A percentile compares a stretch with the other conserved stretches of the same genome.
Evolutionary conservation across 176 grass and related monocot species (phyloP).

Genomic region (Triticum urartu): DNA sequence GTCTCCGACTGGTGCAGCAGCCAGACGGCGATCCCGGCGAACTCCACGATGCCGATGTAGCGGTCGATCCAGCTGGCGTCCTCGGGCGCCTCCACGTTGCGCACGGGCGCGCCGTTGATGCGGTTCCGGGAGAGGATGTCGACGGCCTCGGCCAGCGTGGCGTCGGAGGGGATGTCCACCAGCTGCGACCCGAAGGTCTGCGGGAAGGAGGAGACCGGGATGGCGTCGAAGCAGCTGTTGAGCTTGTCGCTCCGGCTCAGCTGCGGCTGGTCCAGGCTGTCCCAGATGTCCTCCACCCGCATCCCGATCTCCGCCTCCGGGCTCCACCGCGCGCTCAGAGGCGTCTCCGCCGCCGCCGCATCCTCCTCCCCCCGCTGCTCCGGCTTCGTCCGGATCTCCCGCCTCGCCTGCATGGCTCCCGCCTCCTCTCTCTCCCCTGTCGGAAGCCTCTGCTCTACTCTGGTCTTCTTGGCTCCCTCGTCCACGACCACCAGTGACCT

Average conservation of each 20-base stretch:
- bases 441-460: background rate
- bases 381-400: slow-evolving; percentile 34
- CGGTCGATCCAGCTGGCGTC: slow-evolving; percentile 96
- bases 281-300: slow-evolving; percentile 90
- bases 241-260: slow-evolving; percentile 73
- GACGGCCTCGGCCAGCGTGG: slow-evolving; percentile 83
- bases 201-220: slow-evolving; percentile 80
- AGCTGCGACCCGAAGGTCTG: slow-evolving; percentile 49
- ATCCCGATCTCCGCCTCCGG: slow-evolving; percentile 91
- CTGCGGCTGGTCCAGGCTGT: slow-evolving; percentile 66
- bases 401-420: slow-evolving; percentile 38
- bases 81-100: slow-evolving; percentile 80
- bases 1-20: slow-evolving; percentile 70
- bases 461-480: background rate
- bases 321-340: slow-evolving; percentile 63
- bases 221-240: slow-evolving; percentile 90
- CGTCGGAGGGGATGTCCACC: slow-evolving; percentile 79
- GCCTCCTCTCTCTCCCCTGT: too few species aligned
- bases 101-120: slow-evolving; percentile 78
- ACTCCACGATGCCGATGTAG: slow-evolving; percentile 96
- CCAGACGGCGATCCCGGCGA: slow-evolving; percentile 92
- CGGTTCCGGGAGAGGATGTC: slow-evolving; percentile 78
- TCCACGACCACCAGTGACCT: background rate
- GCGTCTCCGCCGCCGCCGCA: slow-evolving; percentile 33
- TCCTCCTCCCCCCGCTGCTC: slow-evolving; percentile 6